Evolutionary conservation across 257 asterid genomes (phyloP).

Genomic region (Jaltomata sinuosa): DNA sequence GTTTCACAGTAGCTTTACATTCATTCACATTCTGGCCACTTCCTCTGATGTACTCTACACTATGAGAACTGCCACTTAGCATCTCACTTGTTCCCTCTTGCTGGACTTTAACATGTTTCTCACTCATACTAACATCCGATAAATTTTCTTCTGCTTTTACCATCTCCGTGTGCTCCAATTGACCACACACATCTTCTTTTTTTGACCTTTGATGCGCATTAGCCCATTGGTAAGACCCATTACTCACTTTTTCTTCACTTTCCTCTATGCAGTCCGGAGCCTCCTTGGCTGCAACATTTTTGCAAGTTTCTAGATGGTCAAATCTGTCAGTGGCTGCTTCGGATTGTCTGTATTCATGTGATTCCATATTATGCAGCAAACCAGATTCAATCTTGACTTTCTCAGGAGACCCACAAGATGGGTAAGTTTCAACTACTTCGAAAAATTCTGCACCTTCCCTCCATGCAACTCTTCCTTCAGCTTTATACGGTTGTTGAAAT

Average conservation of each 20-base stretch:
- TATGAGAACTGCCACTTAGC: constrained; percentile 12
- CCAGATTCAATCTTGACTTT: constrained; percentile 13
- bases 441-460: constrained; percentile 49
- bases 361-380: constrained; percentile 14
- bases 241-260: constrained; percentile 15
- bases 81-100: constrained; percentile 22
- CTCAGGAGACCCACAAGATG: constrained; percentile 16
- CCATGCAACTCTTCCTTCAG: constrained; percentile 47
- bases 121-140: constrained; percentile 3
- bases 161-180: constrained; percentile 20
- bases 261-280: constrained; percentile 21
- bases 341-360: constrained; percentile 10
- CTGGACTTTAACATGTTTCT: constrained; percentile 14
- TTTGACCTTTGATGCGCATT: constrained; percentile 15
- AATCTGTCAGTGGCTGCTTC: constrained; percentile 13
- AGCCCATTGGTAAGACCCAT: constrained; percentile 10
- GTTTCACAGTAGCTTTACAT: constrained; percentile 13
- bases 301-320: constrained; percentile 15
- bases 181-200: constrained; percentile 8
- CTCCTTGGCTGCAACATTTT: constrained; percentile 20
- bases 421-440: constrained; percentile 55
- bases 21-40: constrained; percentile 18
- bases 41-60: constrained; percentile 18
- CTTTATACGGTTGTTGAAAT: constrained; percentile 8
- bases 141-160: constrained; percentile 12